Evolutionary conservation across 164 flowering plant species (phyloP).

Genomic region (Euptelea pleiosperma): DNA sequence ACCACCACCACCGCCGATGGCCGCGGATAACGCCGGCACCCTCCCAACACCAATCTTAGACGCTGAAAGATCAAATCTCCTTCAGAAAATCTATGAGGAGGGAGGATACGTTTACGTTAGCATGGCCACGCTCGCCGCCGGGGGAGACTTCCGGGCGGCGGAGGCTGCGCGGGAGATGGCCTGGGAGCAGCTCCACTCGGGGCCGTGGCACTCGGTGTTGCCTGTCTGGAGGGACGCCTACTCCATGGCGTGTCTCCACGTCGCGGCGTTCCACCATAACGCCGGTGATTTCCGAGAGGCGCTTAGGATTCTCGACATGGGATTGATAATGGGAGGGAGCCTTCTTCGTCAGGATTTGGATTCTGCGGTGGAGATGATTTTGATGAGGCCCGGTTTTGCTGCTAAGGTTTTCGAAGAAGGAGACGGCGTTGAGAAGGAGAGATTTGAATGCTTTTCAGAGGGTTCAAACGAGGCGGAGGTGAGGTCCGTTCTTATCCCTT

Average conservation of each 20-base stretch:
- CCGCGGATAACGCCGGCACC: background rate
- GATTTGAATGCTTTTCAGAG: constrained; percentile 9
- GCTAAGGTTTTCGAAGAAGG: background rate
- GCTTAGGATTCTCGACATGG: constrained; percentile 76
- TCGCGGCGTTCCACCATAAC: constrained; percentile 44
- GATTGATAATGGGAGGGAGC: constrained; percentile 86
- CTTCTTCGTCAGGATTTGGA: constrained; percentile 57
- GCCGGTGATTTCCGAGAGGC: constrained; percentile 56
- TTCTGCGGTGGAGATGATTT: constrained; percentile 30
- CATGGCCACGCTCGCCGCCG: constrained; percentile 53
- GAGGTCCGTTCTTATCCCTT: constrained; percentile 27
- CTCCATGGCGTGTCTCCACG: constrained; percentile 81
- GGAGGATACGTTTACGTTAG: constrained; percentile 81
- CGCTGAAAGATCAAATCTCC: constrained; percentile 41
- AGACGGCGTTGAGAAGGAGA: background rate
- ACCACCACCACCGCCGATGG: constrained; percentile 9
- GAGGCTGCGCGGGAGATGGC: constrained; percentile 94
- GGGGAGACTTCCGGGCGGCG: constrained; percentile 69
- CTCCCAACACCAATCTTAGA: constrained; percentile 58
- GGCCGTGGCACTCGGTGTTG: constrained; percentile 91
- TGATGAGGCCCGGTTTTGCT: background rate
- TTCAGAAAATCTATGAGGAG: constrained; percentile 50
- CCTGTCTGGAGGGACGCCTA: constrained; percentile 94
- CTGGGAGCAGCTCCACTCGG: constrained; percentile 98
- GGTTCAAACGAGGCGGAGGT: constrained; percentile 39